Conservation (phyloP, 2,329 filamentous ascomycete genomes). For the Phialemoniopsis sp. region DNA sequence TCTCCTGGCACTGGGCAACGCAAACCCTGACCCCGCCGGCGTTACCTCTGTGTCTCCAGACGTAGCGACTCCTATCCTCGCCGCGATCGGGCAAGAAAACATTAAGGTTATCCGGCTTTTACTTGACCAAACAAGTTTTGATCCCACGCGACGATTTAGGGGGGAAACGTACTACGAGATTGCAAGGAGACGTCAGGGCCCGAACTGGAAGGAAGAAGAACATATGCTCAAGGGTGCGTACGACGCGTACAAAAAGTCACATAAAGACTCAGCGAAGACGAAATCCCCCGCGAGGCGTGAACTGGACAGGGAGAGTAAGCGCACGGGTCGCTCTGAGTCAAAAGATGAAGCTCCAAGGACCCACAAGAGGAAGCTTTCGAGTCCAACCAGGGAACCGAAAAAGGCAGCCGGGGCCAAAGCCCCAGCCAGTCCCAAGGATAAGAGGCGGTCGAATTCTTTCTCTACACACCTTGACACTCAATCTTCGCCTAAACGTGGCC, state of each 20-base stretch:
- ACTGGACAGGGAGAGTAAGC: slow-evolving; percentile 35
- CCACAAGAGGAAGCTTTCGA: slow-evolving; percentile 43
- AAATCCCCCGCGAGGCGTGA: slow-evolving; percentile 45
- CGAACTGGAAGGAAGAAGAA: slow-evolving; percentile 86
- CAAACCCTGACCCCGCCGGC: slow-evolving; percentile 65
- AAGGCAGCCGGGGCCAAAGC: slow-evolving; percentile 29
- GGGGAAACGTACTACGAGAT: slow-evolving; percentile 85
- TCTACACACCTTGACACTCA: slow-evolving; percentile 41
- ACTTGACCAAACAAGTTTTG: slow-evolving; percentile 71
- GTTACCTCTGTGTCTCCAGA: slow-evolving; percentile 58
- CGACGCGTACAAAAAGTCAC: slow-evolving; percentile 55
- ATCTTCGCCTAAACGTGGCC: slow-evolving; percentile 43
- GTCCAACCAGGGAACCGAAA: slow-evolving; percentile 43
- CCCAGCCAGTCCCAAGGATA: slow-evolving; percentile 43
- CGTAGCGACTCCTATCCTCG: slow-evolving; percentile 86
- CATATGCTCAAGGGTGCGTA: slow-evolving; percentile 74
- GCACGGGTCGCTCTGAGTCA: slow-evolving; percentile 34
- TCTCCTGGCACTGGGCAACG: slow-evolving; percentile 62
- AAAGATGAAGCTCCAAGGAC: slow-evolving; percentile 35
- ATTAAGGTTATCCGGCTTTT: slow-evolving; percentile 80
- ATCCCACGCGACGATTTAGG: slow-evolving; percentile 73
- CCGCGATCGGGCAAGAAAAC: slow-evolving; percentile 86
- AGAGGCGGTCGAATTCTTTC: slow-evolving; percentile 38
- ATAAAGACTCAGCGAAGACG: slow-evolving; percentile 42
- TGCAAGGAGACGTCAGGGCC: slow-evolving; percentile 75